These are phyloP conservation scores for Gaultheria prostrata DNA, from an alignment of 148 eudicot species.

Conservation along the genomic window DNA sequence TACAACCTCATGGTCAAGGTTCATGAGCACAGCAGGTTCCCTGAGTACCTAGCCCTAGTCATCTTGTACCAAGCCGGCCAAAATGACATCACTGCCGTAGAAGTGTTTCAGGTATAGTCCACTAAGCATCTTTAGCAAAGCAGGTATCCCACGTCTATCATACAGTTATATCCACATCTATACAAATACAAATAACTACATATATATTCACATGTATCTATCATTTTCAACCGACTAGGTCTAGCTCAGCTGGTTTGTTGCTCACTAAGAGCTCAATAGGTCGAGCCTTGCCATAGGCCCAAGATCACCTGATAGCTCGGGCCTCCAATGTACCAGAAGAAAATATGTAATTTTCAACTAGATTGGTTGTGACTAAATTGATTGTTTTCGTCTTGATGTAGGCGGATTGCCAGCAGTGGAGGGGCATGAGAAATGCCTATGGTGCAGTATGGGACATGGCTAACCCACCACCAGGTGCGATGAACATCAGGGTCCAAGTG, in stretches of 20 bases:
- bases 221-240: background rate
- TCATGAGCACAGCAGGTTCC: constrained; percentile 48
- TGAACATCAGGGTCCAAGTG: constrained; percentile 33
- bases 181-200: background rate
- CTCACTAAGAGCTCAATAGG: background rate
- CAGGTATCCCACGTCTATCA: background rate
- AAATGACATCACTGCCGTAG: constrained; percentile 42
- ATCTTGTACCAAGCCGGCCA: constrained; percentile 46
- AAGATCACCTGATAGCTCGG: too few relatives aligned
- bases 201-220: background rate
- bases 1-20: constrained; percentile 47
- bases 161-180: background rate
- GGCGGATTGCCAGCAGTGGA: constrained; percentile 60
- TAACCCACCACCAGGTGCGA: constrained; percentile 47
- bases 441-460: constrained; percentile 66
- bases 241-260: background rate
- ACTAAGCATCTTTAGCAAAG: background rate
- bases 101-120: constrained; percentile 43
- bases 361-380: background rate
- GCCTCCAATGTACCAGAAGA: background rate
- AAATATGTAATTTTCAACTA: background rate
- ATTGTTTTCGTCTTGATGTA: constrained; percentile 12
- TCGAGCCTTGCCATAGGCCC: background rate
- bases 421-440: constrained; percentile 40
- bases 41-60: constrained; percentile 54